Conservation (phyloP, 2,329 filamentous ascomycete species). For the Ophiostoma sp. region DNA sequence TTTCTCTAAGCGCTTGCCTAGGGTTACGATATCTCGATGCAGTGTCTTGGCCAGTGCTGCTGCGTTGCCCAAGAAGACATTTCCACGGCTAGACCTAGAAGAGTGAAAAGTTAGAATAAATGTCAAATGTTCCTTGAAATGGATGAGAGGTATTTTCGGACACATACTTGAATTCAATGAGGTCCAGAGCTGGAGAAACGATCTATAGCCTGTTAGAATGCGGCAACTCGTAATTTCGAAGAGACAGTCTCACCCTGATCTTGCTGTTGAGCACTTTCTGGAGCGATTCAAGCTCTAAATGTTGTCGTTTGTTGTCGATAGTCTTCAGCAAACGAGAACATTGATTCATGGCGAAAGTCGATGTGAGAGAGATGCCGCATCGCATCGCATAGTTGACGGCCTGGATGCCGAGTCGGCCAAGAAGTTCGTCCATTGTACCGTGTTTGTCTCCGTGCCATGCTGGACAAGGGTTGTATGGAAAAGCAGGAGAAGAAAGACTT, state of each 20-base stretch:
- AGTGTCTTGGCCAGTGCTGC: conserved; percentile 79
- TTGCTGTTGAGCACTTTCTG: conserved; percentile 79
- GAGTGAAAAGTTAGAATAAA: background rate
- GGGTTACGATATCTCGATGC: conserved; percentile 75
- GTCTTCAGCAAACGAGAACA: conserved; percentile 75
- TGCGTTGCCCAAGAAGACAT: conserved; percentile 73
- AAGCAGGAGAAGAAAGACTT: background rate
- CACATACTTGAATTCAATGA: conserved; percentile 81
- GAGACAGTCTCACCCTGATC: conserved; percentile 61
- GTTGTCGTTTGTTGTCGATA: conserved; percentile 68
- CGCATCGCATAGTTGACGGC: conserved; percentile 91
- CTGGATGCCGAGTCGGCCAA: conserved; percentile 59
- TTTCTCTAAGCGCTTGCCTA: conserved; percentile 73
- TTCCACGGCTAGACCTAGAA: conserved; percentile 51
- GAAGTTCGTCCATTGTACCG: conserved; percentile 65
- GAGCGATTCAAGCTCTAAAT: conserved; percentile 66
- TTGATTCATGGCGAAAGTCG: conserved; percentile 80
- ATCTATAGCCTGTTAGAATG: conserved; percentile 53
- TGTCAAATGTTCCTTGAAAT: background rate
- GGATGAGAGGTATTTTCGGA: too few species aligned
- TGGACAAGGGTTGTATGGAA: background rate
- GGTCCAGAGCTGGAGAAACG: conserved; percentile 84
- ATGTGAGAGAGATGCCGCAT: conserved; percentile 82
- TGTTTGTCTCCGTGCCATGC: background rate
- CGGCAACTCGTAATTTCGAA: fast-evolving